A percentile compares a stretch with the other conserved stretches of the same genome.
Conservation (phyloP, 352 stramenopile genomes). For the Pythium myriotylum region DNA sequence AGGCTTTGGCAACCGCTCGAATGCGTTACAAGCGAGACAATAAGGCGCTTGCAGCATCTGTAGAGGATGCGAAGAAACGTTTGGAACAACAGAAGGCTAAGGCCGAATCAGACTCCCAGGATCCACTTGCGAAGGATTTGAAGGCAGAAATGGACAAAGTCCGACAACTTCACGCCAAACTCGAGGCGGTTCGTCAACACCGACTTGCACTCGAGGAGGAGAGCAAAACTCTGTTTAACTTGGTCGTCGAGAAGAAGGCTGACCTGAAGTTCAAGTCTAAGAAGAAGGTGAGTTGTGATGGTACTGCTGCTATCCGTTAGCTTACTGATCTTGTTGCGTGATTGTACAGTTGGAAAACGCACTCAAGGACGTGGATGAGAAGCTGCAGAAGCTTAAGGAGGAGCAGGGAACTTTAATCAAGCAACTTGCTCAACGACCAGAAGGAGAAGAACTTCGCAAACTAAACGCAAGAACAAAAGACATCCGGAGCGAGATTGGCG, state of each 20-base stretch:
- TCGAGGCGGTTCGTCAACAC: constrained; percentile 85
- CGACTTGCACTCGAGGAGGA: constrained; percentile 86
- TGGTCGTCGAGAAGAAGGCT: constrained; percentile 89
- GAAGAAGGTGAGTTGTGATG: constrained; percentile 58
- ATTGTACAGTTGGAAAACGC: constrained; percentile 66
- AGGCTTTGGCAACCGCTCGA: constrained; percentile 81
- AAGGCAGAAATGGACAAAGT: constrained; percentile 88
- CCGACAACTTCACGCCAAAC: constrained; percentile 78
- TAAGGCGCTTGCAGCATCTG: constrained; percentile 67
- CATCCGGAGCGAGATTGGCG: constrained; percentile 83
- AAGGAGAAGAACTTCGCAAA: constrained; percentile 78
- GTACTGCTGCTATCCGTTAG: neutral
- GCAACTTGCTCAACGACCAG: constrained; percentile 69
- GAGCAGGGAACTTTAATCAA: constrained; percentile 83
- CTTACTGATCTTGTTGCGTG: neutral
- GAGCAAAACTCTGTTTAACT: constrained; percentile 89
- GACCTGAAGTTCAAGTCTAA: constrained; percentile 90
- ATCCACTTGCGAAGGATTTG: constrained; percentile 80
- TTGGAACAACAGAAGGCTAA: constrained; percentile 83
- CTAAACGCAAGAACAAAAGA: constrained; percentile 84
- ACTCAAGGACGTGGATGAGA: constrained; percentile 80
- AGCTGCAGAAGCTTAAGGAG: constrained; percentile 80
- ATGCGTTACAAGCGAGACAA: constrained; percentile 91
- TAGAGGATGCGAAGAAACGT: constrained; percentile 84
- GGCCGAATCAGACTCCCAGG: constrained; percentile 67